Evolutionary conservation across 805 yeast species (phyloP).

Genomic region (Nakazawaea laoshanensis): DNA sequence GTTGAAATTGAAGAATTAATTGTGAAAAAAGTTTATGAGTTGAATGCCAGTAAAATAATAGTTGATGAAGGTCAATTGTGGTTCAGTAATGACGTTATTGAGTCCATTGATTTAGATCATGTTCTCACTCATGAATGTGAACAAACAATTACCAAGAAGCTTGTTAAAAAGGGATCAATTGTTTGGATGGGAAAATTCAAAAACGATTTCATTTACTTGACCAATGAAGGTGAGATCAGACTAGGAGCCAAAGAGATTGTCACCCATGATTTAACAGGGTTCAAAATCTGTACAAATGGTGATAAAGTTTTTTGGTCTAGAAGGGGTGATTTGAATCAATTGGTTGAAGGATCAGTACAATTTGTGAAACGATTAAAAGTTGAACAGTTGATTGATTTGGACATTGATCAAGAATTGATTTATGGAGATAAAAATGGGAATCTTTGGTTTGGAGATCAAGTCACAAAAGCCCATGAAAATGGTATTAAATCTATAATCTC

Average conservation of each 20-base stretch:
- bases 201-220: slow-evolving; percentile 22
- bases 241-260: slow-evolving; percentile 8
- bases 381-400: slow-evolving; percentile 25
- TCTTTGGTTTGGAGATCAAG: slow-evolving; percentile 15
- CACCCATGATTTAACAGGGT: slow-evolving; percentile 28
- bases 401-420: slow-evolving; percentile 19
- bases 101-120: slow-evolving; percentile 13
- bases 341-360: slow-evolving; percentile 13
- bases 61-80: slow-evolving; percentile 13
- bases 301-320: slow-evolving; percentile 32
- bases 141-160: no score
- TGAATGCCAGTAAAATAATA: slow-evolving; percentile 15
- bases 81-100: slow-evolving; percentile 13
- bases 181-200: no score
- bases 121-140: slow-evolving; percentile 8
- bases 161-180: no score
- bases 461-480: slow-evolving; percentile 43
- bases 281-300: slow-evolving; percentile 24
- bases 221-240: slow-evolving; percentile 27
- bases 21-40: slow-evolving; percentile 14
- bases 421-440: slow-evolving; percentile 45
- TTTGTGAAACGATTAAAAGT: slow-evolving; percentile 13
- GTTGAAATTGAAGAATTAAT: slow-evolving; percentile 18
- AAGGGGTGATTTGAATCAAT: slow-evolving; percentile 27
- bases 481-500: slow-evolving; percentile 35